A percentile compares a stretch with the other conserved stretches of the same genome.
phyloP scores from a whole-genome alignment of 768 basidiomycete genomes.

The Hericium rajendrae region DNA sequence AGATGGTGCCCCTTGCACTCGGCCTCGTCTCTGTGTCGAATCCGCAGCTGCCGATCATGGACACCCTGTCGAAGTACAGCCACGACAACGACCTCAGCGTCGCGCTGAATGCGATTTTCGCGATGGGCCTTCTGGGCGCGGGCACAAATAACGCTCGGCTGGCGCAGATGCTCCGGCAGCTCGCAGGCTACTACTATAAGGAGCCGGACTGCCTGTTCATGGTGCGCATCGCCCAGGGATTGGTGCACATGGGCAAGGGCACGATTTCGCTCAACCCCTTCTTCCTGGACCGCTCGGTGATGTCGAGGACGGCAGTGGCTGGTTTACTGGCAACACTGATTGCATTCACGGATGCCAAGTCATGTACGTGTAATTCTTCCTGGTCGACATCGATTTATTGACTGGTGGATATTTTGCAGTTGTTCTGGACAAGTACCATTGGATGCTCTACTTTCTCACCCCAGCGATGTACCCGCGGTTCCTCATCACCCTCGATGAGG shows the following conservation, averaged over 20 bases:
- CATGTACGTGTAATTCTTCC: conserved; percentile 50
- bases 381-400: background rate
- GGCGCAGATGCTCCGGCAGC: conserved; percentile 93
- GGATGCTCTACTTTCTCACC: conserved; percentile 96
- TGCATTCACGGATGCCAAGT: conserved; percentile 90
- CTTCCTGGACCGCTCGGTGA: conserved; percentile 85
- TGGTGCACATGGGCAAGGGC: conserved; percentile 99
- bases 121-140: conserved; percentile 96
- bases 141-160: conserved; percentile 98
- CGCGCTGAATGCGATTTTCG: conserved; percentile 94
- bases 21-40: conserved; percentile 94
- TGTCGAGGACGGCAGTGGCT: conserved; percentile 83
- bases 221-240: conserved; percentile 90
- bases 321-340: conserved; percentile 82
- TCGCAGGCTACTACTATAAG: conserved; percentile 97
- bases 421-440: conserved; percentile 90
- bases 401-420: conserved; percentile 35
- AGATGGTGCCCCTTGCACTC: conserved; percentile 88
- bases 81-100: conserved; percentile 98
- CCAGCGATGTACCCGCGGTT: conserved; percentile 98
- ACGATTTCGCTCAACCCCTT: conserved; percentile 96
- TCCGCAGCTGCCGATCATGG: conserved; percentile 87
- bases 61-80: conserved; percentile 96
- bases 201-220: conserved; percentile 95
- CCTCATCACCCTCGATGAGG: conserved; percentile 93